Evolutionary conservation across 2,329 filamentous ascomycete genomes (phyloP).

Genomic region (Fusarium longipes): DNA sequence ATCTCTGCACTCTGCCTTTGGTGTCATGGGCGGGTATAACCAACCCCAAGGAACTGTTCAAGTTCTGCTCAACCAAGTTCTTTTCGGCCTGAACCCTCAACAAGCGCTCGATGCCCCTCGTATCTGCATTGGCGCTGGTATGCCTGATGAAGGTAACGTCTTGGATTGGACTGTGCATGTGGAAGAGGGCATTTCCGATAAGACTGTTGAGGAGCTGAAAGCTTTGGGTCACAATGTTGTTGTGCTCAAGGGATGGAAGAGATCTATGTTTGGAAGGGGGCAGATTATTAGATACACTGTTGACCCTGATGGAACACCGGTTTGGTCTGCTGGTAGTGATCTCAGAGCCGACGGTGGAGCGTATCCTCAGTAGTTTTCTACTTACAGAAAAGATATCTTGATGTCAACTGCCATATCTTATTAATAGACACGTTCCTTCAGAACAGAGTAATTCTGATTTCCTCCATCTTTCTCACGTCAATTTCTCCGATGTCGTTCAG

Average conservation of each 20-base stretch:
- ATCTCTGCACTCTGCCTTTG: conserved; percentile 85
- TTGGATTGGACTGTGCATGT: conserved; percentile 76
- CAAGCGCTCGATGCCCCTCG: conserved; percentile 89
- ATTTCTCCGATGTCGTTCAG: neutral
- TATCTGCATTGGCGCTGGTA: conserved; percentile 85
- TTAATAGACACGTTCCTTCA: neutral
- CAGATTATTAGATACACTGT: conserved; percentile 85
- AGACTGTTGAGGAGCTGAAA: conserved; percentile 74
- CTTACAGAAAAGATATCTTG: no score
- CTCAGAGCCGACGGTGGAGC: conserved; percentile 82
- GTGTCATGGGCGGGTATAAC: conserved; percentile 99
- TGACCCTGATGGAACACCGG: conserved; percentile 74
- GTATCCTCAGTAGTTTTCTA: conserved; percentile 57
- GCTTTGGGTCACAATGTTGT: conserved; percentile 78
- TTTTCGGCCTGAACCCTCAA: conserved; percentile 85
- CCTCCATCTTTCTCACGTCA: neutral
- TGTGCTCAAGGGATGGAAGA: conserved; percentile 72
- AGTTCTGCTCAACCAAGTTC: conserved; percentile 87
- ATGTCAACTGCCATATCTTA: neutral
- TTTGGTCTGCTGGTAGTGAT: conserved; percentile 94
- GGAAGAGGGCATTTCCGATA: conserved; percentile 81
- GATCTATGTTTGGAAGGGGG: conserved; percentile 83
- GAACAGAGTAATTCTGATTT: neutral
- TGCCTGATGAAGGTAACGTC: conserved; percentile 69
- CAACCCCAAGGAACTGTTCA: conserved; percentile 97